Percentiles rank a stretch among this genome's conserved stretches.
Evolutionary conservation across 106 monocot genomes (phyloP).

Genomic region (Platanthera guangdongensis): DNA sequence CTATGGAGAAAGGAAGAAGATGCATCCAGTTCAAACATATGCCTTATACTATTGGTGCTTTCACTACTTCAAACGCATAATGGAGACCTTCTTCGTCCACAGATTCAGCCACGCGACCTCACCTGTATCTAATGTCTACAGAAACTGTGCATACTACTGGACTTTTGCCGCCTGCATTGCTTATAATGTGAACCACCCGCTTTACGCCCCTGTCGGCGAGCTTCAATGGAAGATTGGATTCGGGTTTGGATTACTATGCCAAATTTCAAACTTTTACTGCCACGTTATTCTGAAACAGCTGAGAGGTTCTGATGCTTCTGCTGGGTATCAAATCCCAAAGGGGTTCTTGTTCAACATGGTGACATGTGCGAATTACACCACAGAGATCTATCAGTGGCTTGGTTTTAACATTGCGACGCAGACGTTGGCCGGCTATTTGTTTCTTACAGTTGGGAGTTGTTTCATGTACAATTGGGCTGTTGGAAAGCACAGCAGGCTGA

Average conservation of each 20-base stretch:
- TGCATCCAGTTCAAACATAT: conserved; percentile 68
- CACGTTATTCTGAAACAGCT: conserved; percentile 73
- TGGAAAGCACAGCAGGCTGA: conserved; percentile 63
- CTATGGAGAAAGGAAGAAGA: conserved; percentile 45
- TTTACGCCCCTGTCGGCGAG: conserved; percentile 66
- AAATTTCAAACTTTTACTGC: conserved; percentile 77
- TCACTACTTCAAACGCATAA: conserved; percentile 86
- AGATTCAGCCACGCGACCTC: conserved; percentile 95
- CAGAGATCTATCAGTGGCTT: conserved; percentile 93
- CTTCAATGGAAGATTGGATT: conserved; percentile 77
- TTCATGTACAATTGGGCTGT: conserved; percentile 87
- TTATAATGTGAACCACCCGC: conserved; percentile 79
- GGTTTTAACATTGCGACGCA: conserved; percentile 88
- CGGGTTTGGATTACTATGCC: conserved; percentile 64
- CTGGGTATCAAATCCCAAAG: conserved; percentile 73
- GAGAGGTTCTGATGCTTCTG: conserved; percentile 53
- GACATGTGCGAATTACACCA: conserved; percentile 80
- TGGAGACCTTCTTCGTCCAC: conserved; percentile 94
- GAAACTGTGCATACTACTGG: conserved; percentile 92
- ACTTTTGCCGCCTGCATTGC: conserved; percentile 75
- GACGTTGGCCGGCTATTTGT: conserved; percentile 76
- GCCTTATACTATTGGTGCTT: conserved; percentile 89
- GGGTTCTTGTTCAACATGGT: conserved; percentile 82
- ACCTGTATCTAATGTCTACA: conserved; percentile 79
- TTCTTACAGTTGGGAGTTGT: conserved; percentile 56